These are phyloP conservation scores for Thelonectria blattea DNA, from an alignment of 2,329 filamentous ascomycete genomes.

Conservation along the genomic window DNA sequence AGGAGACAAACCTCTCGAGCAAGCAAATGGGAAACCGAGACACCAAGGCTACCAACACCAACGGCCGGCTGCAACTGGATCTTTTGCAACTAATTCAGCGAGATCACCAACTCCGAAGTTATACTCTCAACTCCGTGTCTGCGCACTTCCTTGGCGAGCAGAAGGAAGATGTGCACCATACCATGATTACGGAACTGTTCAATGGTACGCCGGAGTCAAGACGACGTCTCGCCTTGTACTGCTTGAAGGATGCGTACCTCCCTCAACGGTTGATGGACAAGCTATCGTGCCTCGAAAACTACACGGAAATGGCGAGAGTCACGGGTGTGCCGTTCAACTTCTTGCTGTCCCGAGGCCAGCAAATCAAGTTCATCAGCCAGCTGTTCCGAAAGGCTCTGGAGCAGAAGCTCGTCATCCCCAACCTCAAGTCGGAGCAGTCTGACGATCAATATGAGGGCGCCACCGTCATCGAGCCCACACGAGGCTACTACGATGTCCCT, in stretches of 20 bases:
- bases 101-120: conserved; percentile 93
- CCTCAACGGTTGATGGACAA: conserved; percentile 97
- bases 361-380: conserved; percentile 97
- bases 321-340: conserved; percentile 98
- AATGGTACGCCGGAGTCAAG: conserved; percentile 95
- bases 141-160: conserved; percentile 95
- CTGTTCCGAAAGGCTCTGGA: conserved; percentile 94
- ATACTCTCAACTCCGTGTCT: conserved; percentile 95
- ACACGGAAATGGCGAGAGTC: conserved; percentile 99
- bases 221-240: conserved; percentile 91
- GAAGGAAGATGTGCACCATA: conserved; percentile 98
- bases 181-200: conserved; percentile 98
- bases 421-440: conserved; percentile 70
- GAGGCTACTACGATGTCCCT: conserved; percentile 93
- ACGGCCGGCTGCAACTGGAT: conserved; percentile 91
- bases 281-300: conserved; percentile 97
- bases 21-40: conserved; percentile 98
- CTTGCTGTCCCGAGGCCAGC: conserved; percentile 88
- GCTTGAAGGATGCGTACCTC: conserved; percentile 95
- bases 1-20: conserved; percentile 87
- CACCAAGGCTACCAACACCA: conserved; percentile 92
- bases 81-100: conserved; percentile 93
- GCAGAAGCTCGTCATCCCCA: conserved; percentile 92
- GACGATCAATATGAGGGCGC: conserved; percentile 97
- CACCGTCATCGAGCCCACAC: conserved; percentile 93